Evolutionary conservation across 352 stramenopile genomes (phyloP).

Genomic region (Pythium utonaiense): DNA sequence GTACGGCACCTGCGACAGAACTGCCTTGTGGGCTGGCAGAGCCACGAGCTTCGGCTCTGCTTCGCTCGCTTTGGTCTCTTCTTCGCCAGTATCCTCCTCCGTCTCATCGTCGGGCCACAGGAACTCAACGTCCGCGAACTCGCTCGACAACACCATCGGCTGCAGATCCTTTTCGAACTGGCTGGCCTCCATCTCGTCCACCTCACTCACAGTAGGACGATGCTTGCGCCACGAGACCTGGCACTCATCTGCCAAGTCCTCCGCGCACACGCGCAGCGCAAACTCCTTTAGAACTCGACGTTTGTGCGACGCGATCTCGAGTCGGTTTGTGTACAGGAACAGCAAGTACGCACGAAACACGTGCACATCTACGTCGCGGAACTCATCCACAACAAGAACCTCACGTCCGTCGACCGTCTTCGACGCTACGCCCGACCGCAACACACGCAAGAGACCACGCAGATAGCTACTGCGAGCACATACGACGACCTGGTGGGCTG

Average conservation of each 20-base stretch:
- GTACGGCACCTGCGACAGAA: conserved; percentile 76
- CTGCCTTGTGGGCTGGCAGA: conserved; percentile 62
- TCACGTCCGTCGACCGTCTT: conserved; percentile 7
- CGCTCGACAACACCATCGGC: conserved; percentile 33
- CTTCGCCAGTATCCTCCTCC: conserved; percentile 9
- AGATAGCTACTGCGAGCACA: conserved; percentile 61
- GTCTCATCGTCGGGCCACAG: conserved; percentile 45
- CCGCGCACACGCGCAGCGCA: conserved; percentile 46
- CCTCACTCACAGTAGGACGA: conserved; percentile 2
- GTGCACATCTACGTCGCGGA: conserved; percentile 51
- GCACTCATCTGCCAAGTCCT: conserved; percentile 43
- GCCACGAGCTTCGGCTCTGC: conserved; percentile 21
- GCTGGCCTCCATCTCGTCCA: conserved; percentile 18
- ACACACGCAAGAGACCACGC: conserved; percentile 45
- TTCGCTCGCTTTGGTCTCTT: conserved; percentile 21
- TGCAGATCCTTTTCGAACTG: conserved; percentile 62
- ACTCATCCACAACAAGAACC: conserved; percentile 43
- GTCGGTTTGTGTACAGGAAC: conserved; percentile 70
- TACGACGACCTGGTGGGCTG: conserved; percentile 52
- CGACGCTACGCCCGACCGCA: conserved; percentile 11
- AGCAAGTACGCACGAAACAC: conserved; percentile 61
- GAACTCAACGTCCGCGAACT: conserved; percentile 70
- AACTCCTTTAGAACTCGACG: conserved; percentile 48
- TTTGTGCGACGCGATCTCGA: conserved; percentile 65
- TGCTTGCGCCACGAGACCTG: conserved; percentile 56